Conservation (phyloP, 352 stramenopile species). For the Pythium rhizo-oryzae region DNA sequence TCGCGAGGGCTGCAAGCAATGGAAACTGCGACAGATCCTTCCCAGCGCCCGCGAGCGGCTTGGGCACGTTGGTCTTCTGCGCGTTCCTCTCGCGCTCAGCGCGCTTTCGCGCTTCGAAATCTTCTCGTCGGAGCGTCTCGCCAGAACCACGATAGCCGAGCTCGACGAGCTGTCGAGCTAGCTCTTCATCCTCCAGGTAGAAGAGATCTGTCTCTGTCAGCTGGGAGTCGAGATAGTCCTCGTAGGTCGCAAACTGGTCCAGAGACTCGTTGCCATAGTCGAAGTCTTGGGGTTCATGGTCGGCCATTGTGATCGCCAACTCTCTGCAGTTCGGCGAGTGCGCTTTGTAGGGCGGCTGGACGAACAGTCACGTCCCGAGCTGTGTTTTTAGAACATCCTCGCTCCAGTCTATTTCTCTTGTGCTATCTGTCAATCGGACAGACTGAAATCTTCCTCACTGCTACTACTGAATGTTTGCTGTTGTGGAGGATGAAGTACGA, state of each 20-base stretch:
- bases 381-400: not conserved
- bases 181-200: slow-evolving; percentile 94
- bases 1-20: slow-evolving; percentile 89
- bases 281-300: slow-evolving; percentile 62
- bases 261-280: slow-evolving; percentile 82
- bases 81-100: slow-evolving; percentile 86
- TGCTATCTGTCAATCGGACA: slow-evolving; percentile 28
- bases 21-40: slow-evolving; percentile 88
- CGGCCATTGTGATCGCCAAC: slow-evolving; percentile 34
- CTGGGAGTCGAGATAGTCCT: slow-evolving; percentile 95
- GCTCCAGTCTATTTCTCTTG: not conserved
- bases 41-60: slow-evolving; percentile 84
- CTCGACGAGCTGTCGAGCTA: slow-evolving; percentile 93
- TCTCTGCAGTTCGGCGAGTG: no score
- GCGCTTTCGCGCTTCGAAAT: slow-evolving; percentile 92
- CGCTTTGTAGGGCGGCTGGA: no score
- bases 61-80: slow-evolving; percentile 90
- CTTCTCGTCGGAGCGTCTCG: slow-evolving; percentile 90
- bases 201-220: slow-evolving; percentile 93
- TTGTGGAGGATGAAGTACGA: not conserved
- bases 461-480: not conserved
- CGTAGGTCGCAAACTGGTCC: slow-evolving; percentile 92
- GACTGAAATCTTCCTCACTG: slow-evolving; percentile 23
- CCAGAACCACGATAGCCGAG: slow-evolving; percentile 92
- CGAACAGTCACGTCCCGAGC: no score